Evolutionary conservation across 2,329 filamentous ascomycete species (phyloP).

Genomic region (Calonectria montana): DNA sequence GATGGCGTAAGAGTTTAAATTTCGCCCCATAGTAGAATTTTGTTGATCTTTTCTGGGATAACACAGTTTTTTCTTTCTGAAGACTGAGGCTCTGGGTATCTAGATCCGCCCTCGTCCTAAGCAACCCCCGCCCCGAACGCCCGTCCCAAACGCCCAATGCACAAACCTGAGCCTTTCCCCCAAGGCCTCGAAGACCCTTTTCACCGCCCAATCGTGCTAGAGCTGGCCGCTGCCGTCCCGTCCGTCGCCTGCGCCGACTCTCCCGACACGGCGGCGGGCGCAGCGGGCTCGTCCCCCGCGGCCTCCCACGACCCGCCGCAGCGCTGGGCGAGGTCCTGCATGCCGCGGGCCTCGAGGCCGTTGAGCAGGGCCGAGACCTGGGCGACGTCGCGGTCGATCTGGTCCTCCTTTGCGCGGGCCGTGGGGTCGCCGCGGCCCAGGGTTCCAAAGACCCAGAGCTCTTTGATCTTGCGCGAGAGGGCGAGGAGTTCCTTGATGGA

Average conservation of each 20-base stretch:
- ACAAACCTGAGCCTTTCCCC: background rate
- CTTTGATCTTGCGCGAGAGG: constrained; percentile 57
- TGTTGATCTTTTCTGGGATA: background rate
- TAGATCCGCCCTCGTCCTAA: constrained; percentile 16
- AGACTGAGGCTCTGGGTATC: constrained; percentile 28
- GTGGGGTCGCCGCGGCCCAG: constrained; percentile 52
- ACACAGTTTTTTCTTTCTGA: constrained; percentile 13
- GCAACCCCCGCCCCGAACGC: background rate
- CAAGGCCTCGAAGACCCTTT: background rate
- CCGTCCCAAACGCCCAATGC: constrained; percentile 3
- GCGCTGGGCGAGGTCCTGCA: constrained; percentile 48
- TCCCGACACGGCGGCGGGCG: constrained; percentile 11
- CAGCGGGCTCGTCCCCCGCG: constrained; percentile 27
- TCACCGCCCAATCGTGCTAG: background rate
- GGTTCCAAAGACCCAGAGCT: constrained; percentile 58
- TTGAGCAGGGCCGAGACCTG: constrained; percentile 50
- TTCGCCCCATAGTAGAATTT: background rate
- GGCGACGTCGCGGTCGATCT: constrained; percentile 50
- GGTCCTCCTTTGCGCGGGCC: constrained; percentile 49
- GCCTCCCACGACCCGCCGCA: constrained; percentile 53
- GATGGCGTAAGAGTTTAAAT: background rate
- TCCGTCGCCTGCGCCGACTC: background rate
- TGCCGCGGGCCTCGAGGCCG: constrained; percentile 47
- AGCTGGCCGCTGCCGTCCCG: background rate
- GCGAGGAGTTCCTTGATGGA: constrained; percentile 59